These are phyloP conservation scores for Fraxinus anomala DNA, from an alignment of 257 asterid genomes.

Conservation along the genomic window DNA sequence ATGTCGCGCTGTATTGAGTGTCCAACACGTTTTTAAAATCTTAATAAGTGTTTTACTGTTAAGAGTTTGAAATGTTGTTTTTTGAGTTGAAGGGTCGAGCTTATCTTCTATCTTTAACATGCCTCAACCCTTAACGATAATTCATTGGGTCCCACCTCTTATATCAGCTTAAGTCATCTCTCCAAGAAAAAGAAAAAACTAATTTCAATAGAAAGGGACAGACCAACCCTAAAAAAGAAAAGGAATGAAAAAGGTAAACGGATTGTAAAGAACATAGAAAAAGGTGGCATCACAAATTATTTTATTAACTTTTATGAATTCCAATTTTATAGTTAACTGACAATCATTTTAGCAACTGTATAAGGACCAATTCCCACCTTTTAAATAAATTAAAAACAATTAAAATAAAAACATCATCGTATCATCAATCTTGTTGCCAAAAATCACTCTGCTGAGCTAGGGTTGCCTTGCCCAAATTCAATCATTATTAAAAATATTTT, in stretches of 20 bases:
- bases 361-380: background rate
- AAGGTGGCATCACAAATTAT: background rate
- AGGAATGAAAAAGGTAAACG: constrained; percentile 1
- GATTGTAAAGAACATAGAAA: constrained; percentile 23
- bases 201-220: constrained; percentile 5
- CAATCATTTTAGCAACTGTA: constrained; percentile 30
- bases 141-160: too few relatives aligned
- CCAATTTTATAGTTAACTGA: background rate
- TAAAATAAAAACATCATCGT: background rate
- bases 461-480: background rate
- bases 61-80: too few relatives aligned
- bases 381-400: constrained; percentile 1
- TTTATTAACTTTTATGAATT: background rate
- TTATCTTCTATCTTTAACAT: background rate
- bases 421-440: constrained; percentile 11
- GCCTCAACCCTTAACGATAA: background rate
- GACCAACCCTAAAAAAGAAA: background rate
- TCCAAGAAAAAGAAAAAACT: background rate
- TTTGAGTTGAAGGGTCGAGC: background rate
- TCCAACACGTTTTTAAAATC: too few relatives aligned
- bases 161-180: background rate
- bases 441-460: background rate
- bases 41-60: too few relatives aligned
- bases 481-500: constrained; percentile 8
- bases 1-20: too few relatives aligned